These are phyloP conservation scores for Penicillium silybi DNA, from an alignment of 495 filamentous ascomycete species.

Conservation along the genomic window DNA sequence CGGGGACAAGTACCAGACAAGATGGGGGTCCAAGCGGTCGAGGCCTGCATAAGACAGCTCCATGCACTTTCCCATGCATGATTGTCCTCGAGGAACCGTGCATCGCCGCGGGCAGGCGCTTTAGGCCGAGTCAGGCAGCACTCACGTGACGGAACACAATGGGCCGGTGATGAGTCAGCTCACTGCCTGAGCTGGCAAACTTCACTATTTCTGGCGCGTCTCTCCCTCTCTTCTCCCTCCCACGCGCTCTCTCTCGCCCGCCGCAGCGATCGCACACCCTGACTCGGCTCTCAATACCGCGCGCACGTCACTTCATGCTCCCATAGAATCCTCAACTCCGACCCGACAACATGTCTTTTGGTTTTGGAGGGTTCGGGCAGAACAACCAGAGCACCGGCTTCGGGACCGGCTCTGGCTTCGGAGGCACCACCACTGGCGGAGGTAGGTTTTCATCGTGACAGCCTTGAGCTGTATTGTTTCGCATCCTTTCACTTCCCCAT, in stretches of 20 bases:
- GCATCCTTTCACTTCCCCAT: conserved; percentile 15
- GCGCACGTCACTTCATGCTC: conserved; percentile 31
- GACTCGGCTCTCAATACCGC: conserved; percentile 8
- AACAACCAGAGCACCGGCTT: conserved; percentile 55
- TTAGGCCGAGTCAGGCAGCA: conserved; percentile 11
- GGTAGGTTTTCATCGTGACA: conserved; percentile 37
- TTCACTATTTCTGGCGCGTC: conserved; percentile 29
- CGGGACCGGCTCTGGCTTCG: conserved; percentile 38
- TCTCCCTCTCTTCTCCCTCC: conserved; percentile 17
- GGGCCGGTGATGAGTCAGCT: conserved; percentile 24
- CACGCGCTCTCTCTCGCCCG: conserved; percentile 17
- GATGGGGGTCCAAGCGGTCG: background rate
- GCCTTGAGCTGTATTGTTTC: conserved; percentile 5
- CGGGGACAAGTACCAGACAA: background rate
- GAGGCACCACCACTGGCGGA: conserved; percentile 37
- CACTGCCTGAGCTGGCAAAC: conserved; percentile 22
- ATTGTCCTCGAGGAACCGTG: background rate
- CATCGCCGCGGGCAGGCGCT: background rate
- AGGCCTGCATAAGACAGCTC: background rate
- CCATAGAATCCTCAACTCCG: conserved; percentile 24
- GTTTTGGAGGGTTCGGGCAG: conserved; percentile 56
- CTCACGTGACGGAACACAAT: conserved; percentile 28
- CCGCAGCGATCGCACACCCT: background rate
- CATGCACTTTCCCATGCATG: background rate
- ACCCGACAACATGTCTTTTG: conserved; percentile 45